A percentile compares a stretch with the other conserved stretches of the same genome.
Conservation (phyloP, 371 early-diverging fungal species). For the Neoconidiobolus thromboides region DNA sequence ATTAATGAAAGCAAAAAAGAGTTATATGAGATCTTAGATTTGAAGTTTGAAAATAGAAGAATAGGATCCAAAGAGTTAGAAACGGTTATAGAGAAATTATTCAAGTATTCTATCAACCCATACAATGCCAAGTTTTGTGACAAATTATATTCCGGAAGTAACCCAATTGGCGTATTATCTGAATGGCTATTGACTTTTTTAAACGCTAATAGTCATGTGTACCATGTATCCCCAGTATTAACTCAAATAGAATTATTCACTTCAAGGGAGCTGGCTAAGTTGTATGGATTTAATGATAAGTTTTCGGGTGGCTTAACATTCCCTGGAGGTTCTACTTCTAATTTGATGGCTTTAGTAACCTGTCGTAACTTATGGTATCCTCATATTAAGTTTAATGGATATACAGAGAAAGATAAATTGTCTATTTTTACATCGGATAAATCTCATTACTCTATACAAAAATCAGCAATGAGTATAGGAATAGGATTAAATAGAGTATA, state of each 20-base stretch:
- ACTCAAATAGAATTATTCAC: slow-evolving; percentile 53
- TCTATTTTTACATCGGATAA: slow-evolving; percentile 53
- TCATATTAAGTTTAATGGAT: slow-evolving; percentile 23
- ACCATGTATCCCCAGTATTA: slow-evolving; percentile 52
- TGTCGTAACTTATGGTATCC: slow-evolving; percentile 55
- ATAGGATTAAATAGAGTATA: slow-evolving; percentile 49
- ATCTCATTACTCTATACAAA: slow-evolving; percentile 64
- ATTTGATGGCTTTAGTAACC: slow-evolving; percentile 58
- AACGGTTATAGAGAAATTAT: neutral
- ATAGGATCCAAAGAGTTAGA: neutral
- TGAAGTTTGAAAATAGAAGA: neutral
- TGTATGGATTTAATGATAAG: slow-evolving; percentile 28
- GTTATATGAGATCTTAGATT: neutral
- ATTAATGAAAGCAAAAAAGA: neutral
- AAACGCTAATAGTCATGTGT: slow-evolving; percentile 69
- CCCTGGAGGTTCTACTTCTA: slow-evolving; percentile 66
- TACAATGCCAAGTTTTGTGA: slow-evolving; percentile 69
- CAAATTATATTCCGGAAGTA: slow-evolving; percentile 65
- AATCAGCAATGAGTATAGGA: slow-evolving; percentile 51
- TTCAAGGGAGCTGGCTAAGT: slow-evolving; percentile 27
- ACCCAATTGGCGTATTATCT: slow-evolving; percentile 48
- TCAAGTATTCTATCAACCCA: slow-evolving; percentile 30
- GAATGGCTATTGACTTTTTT: slow-evolving; percentile 55
- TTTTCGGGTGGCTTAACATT: slow-evolving; percentile 46
- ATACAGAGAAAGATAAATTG: slow-evolving; percentile 11